Percentiles rank a stretch among this genome's conserved stretches.
Conservation (phyloP, 192 early-diverging fungal genomes). For the Rhizophagus sp. region DNA sequence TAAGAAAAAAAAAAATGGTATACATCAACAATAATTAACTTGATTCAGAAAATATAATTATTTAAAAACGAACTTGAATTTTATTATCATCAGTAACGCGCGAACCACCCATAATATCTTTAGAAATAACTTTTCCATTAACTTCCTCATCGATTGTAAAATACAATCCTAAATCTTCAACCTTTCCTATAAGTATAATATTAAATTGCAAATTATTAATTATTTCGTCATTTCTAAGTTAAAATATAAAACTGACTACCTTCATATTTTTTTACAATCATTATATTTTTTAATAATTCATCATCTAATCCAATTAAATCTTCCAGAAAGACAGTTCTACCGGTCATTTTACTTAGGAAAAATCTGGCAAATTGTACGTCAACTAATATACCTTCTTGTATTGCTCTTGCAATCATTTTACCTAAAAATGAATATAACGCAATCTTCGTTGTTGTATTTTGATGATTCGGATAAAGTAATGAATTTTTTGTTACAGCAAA, state of each 20-base stretch:
- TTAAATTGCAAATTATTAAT: too few relatives aligned
- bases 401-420: slow-evolving; percentile 61
- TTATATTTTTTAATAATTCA: slow-evolving; percentile 53
- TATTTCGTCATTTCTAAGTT: background rate
- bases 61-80: slow-evolving; percentile 29
- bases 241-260: slow-evolving; percentile 31
- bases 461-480: slow-evolving; percentile 16
- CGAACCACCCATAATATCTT: slow-evolving; percentile 42
- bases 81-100: slow-evolving; percentile 48
- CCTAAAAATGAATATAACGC: slow-evolving; percentile 58
- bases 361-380: slow-evolving; percentile 65
- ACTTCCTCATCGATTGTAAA: slow-evolving; percentile 63
- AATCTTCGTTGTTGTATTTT: background rate
- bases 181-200: slow-evolving; percentile 39
- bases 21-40: slow-evolving; percentile 30
- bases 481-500: slow-evolving; percentile 39
- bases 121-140: slow-evolving; percentile 48
- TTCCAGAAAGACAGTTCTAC: slow-evolving; percentile 59
- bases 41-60: background rate
- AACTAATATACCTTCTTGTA: slow-evolving; percentile 63
- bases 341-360: slow-evolving; percentile 56
- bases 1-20: slow-evolving; percentile 16
- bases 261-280: slow-evolving; percentile 61
- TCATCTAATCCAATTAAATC: slow-evolving; percentile 57
- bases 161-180: slow-evolving; percentile 64